Evolutionary conservation across 345 rosid genomes (phyloP), one percentile per base, ranked within the genome.

Genomic region (Mangifera indica): DNA sequence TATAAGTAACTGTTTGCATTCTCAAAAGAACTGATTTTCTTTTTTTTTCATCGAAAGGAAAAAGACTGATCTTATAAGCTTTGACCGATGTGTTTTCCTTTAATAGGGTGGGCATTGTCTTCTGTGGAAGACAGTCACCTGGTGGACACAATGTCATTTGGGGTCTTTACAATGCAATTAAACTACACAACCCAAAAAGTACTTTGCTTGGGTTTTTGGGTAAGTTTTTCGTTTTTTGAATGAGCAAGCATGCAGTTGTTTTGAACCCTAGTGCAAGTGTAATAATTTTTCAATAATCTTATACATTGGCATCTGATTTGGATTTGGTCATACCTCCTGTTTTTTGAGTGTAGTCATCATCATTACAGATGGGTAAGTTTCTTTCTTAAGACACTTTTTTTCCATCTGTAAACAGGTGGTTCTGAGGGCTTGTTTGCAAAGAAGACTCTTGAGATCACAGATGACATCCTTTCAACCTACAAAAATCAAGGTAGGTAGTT

Each of bases 61-160:
- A 18, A n/a, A 3, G 20, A 17, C 21, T 67, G 61, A 53, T 22
- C 32, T 18, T 46, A 15, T 20, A 7, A 18, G 48, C 32, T 37
- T 37, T 63, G 0, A 53, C 63, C 60, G 7, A 66, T 60, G 25
- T 48, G 25, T 22, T 51, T 25, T 68, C 60, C 40, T 69, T 60
- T 52, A 55, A 61, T 83, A 95, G 98, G 90, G 98, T 95, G 7
- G 99, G 98, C 71, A 68, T 95, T 54, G 94, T 93, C 69, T 93
- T 95, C 72, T 87, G 91, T 78, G 99, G 99, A 67, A 89, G 99
- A 81, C 99, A 95, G 69, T 91, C 99, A 52, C 99, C 99, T 0
- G 99, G 96, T 72, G 98, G 98, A 59, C 99, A 95, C 77, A 95
- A 95, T 80, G 99, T 95, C 48, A 59, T 95, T 48, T 95, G 98